Evolutionary conservation across 257 asterid species (phyloP).

Genomic region (Petunia secreta): DNA sequence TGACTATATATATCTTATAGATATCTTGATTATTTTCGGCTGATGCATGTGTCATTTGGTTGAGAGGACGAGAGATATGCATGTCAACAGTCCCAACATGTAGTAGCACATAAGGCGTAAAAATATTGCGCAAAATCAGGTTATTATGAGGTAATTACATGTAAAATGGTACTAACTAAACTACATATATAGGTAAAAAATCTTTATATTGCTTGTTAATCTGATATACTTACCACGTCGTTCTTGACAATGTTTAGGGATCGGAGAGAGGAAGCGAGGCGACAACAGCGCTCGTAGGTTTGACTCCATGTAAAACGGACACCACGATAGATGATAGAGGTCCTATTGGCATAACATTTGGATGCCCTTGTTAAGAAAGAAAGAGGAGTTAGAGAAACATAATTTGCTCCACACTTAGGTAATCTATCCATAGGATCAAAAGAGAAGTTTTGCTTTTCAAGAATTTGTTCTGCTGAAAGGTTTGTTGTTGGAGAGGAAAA

Average conservation of each 20-base stretch:
- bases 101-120: neutral
- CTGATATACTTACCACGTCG: constrained; percentile 55
- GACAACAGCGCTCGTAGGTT: constrained; percentile 72
- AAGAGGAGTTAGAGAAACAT: constrained; percentile 70
- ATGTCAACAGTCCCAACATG: neutral
- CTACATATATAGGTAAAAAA: too few relatives aligned
- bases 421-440: constrained; percentile 53
- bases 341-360: constrained; percentile 54
- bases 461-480: neutral
- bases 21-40: neutral
- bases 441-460: neutral
- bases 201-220: too few relatives aligned
- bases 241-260: constrained; percentile 30
- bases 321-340: constrained; percentile 55
- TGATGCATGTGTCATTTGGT: neutral
- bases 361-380: constrained; percentile 74
- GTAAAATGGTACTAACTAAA: too few relatives aligned
- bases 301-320: constrained; percentile 73
- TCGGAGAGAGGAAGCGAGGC: constrained; percentile 77
- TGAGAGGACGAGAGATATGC: neutral
- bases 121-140: too few relatives aligned
- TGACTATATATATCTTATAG: neutral
- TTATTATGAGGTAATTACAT: too few relatives aligned
- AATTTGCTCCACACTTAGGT: constrained; percentile 75
- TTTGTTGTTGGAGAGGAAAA: neutral